Evolutionary conservation across 2,329 filamentous ascomycete genomes (phyloP), one percentile per base, ranked within the genome.

Genomic region (Atkinsonella hypoxylon): DNA sequence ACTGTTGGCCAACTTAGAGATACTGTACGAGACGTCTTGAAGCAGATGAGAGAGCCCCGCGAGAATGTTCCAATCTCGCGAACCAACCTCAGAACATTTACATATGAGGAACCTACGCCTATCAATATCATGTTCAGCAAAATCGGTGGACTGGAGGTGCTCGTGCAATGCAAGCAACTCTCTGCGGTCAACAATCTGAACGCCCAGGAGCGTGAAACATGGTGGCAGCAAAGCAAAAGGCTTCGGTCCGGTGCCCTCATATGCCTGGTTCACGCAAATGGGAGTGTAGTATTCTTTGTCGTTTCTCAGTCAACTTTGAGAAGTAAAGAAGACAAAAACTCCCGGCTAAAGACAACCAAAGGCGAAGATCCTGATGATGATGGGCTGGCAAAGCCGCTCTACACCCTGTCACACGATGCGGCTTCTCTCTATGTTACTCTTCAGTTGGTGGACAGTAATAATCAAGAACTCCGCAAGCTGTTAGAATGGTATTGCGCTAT

Each of bases 1-100:
- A 77, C 72, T 0, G 64, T 80, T 2, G 75, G 75, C 0, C 71
- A 77, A 51, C 63, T 81, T 4, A 67, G 74, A 38, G 73, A 79
- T 55, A 69, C 69, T 1, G 69, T 77, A 2, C 65, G 66, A 39
- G 54, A 66, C 22, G 64, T 72, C 46, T 60, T 74, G 10, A 59
- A 70, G 3, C 53, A 55, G 2, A 60, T 70, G 17, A 62, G 59
- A 18, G 43, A 49, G 39, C 42, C 48, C 26, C 39, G 15, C 56
- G 50, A 44, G 51, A 41, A 8, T 2, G 20, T 11, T 9, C 20
- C n/a, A 47, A 43, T 13, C 17, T 17, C 38, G 58, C 59, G 57
- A 2, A 62, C 61, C 49, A 57, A 52, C 40, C 49, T 66, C 30
- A 65, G 66, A n/a, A 57, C 57, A 6, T 55, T 57, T 20, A 55